Evolutionary conservation across 1,284 basidiomycete species (phyloP).

Genomic region (Thelephora terrestris): DNA sequence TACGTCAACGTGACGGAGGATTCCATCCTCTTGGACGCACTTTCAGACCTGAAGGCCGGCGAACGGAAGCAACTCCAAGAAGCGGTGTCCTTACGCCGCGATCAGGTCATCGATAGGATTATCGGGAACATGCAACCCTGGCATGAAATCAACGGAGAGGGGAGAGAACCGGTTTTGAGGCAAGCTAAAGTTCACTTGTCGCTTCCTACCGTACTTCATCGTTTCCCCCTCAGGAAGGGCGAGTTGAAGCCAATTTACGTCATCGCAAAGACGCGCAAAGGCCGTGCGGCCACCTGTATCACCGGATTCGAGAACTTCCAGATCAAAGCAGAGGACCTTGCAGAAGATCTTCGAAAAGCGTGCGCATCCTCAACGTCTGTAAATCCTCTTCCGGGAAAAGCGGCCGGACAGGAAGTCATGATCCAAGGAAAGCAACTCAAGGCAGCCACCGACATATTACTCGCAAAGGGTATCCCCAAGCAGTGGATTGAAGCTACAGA

Average conservation of each 20-base stretch:
- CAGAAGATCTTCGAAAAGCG: constrained; percentile 64
- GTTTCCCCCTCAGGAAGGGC: constrained; percentile 54
- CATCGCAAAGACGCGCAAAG: constrained; percentile 61
- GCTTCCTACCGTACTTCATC: not conserved
- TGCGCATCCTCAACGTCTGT: constrained; percentile 77
- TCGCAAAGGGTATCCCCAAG: constrained; percentile 65
- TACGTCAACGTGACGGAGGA: constrained; percentile 61
- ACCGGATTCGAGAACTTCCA: constrained; percentile 72
- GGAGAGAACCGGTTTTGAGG: constrained; percentile 45
- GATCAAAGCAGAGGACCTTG: constrained; percentile 59
- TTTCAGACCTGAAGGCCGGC: constrained; percentile 21
- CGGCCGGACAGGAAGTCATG: constrained; percentile 54
- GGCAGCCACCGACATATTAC: constrained; percentile 54
- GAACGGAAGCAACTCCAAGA: constrained; percentile 22
- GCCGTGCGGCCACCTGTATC: constrained; percentile 67
- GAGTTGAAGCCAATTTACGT: constrained; percentile 60
- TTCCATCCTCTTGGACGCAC: constrained; percentile 34
- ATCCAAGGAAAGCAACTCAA: constrained; percentile 77
- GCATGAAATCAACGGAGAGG: constrained; percentile 48
- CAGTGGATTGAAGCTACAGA: constrained; percentile 60
- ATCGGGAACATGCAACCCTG: constrained; percentile 61
- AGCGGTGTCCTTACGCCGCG: constrained; percentile 56
- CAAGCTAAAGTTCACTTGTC: constrained; percentile 19
- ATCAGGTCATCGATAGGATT: constrained; percentile 52
- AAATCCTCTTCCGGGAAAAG: constrained; percentile 42